These are phyloP conservation scores for Fomitopsis schrenkii DNA, from an alignment of 1,284 basidiomycete species.

Conservation along the genomic window DNA sequence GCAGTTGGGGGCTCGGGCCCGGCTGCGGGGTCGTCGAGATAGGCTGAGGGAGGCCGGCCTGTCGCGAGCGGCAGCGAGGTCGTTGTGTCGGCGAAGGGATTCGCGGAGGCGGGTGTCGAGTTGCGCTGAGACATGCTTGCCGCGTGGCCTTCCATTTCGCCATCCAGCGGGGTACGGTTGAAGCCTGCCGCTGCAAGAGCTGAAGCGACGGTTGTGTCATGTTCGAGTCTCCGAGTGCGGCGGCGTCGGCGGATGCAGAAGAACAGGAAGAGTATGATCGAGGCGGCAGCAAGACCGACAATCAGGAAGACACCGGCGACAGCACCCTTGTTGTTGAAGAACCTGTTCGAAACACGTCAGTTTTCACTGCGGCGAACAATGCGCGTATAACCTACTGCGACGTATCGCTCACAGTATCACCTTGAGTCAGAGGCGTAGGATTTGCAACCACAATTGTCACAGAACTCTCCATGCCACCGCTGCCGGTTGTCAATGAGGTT, in stretches of 20 bases:
- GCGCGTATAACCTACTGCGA: slow-evolving; percentile 39
- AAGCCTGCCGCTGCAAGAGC: slow-evolving; percentile 64
- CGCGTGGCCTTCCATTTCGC: slow-evolving; percentile 46
- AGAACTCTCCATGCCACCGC: slow-evolving; percentile 46
- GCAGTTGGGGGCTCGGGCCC: slow-evolving; percentile 17
- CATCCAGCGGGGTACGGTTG: slow-evolving; percentile 61
- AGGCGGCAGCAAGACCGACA: slow-evolving; percentile 66
- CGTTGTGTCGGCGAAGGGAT: slow-evolving; percentile 13
- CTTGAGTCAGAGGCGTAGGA: slow-evolving; percentile 57
- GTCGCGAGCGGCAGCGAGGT: slow-evolving; percentile 17
- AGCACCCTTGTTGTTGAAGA: slow-evolving; percentile 71
- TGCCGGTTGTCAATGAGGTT: slow-evolving; percentile 48
- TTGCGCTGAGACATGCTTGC: slow-evolving; percentile 22
- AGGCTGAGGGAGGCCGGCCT: slow-evolving; percentile 28
- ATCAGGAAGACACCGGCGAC: slow-evolving; percentile 76
- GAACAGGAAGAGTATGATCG: slow-evolving; percentile 65
- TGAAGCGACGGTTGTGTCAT: slow-evolving; percentile 64
- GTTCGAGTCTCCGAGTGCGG: slow-evolving; percentile 53
- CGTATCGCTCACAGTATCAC: slow-evolving; percentile 25
- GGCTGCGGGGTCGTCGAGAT: slow-evolving; percentile 17
- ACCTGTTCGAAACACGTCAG: slow-evolving; percentile 36
- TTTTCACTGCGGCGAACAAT: slow-evolving; percentile 6
- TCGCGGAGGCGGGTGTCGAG: slow-evolving; percentile 12
- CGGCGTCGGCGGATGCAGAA: slow-evolving; percentile 66
- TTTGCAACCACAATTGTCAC: slow-evolving; percentile 60